A percentile compares a stretch with the other conserved stretches of the same genome.
Evolutionary conservation across 306 rosid species (phyloP).

Genomic region (Glycyrrhiza uralensis): DNA sequence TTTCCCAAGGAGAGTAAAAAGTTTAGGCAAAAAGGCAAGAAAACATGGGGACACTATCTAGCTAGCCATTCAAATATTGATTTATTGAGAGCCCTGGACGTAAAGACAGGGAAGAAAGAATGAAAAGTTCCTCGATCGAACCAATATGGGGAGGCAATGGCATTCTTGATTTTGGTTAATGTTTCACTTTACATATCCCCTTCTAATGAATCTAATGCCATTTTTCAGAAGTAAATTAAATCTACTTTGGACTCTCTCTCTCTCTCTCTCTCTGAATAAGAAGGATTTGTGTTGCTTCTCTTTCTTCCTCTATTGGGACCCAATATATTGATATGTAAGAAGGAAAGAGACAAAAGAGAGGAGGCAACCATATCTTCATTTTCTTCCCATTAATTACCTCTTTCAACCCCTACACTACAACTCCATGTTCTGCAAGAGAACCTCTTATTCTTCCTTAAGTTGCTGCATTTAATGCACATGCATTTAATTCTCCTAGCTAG

Average conservation of each 20-base stretch:
- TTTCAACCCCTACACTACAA: constrained; percentile 48
- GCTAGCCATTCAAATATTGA: constrained; percentile 38
- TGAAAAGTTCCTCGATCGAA: constrained; percentile 47
- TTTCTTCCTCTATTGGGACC: constrained; percentile 56
- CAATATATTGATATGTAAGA: constrained; percentile 38
- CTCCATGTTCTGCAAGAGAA: constrained; percentile 54
- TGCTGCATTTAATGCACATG: constrained; percentile 56
- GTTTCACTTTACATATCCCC: constrained; percentile 27
- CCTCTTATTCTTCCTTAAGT: constrained; percentile 33
- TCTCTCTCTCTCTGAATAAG: not conserved
- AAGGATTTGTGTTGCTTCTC: constrained; percentile 27
- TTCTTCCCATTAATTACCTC: constrained; percentile 35
- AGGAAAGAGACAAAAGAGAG: constrained; percentile 35
- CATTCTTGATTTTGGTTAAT: constrained; percentile 36
- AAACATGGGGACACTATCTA: constrained; percentile 53
- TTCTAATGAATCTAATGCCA: not conserved
- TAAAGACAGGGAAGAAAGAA: constrained; percentile 50
- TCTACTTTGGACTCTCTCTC: constrained; percentile 8
- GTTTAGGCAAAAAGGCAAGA: constrained; percentile 15
- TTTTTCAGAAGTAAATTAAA: constrained; percentile 2
- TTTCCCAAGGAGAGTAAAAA: constrained; percentile 34
- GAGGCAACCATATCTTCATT: constrained; percentile 46
- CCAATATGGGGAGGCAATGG: constrained; percentile 38
- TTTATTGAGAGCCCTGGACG: constrained; percentile 20
- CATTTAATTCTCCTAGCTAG: constrained; percentile 24